phyloP scores from a whole-genome alignment of 345 rosid genomes.

The Populus ilicifolia region DNA sequence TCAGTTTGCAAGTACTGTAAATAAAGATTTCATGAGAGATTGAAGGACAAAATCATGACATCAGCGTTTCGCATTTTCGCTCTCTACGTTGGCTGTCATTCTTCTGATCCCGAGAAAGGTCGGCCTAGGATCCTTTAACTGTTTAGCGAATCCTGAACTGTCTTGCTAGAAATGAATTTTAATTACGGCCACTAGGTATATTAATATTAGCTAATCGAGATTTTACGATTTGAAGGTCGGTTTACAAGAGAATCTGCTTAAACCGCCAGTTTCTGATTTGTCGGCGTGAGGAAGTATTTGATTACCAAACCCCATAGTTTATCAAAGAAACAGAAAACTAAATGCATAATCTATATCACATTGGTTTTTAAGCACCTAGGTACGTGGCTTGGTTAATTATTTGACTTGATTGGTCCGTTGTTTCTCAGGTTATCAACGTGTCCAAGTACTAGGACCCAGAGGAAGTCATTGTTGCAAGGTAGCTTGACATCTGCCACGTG shows the following conservation, averaged over 20 bases:
- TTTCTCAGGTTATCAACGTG: not conserved
- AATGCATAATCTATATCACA: constrained; percentile 1
- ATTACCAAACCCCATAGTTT: not conserved
- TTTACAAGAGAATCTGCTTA: constrained; percentile 26
- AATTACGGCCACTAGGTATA: not conserved
- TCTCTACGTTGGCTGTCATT: constrained; percentile 53
- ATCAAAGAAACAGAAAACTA: not conserved
- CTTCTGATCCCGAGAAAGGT: constrained; percentile 46
- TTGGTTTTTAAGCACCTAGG: not conserved
- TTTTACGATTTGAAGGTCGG: constrained; percentile 33
- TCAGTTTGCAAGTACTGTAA: not conserved
- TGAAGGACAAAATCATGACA: not conserved
- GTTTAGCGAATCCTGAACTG: constrained; percentile 34
- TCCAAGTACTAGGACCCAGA: constrained; percentile 23
- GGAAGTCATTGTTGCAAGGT: constrained; percentile 8
- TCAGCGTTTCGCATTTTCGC: constrained; percentile 28
- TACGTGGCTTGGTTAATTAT: constrained; percentile 13
- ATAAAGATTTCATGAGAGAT: not conserved
- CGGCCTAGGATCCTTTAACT: constrained; percentile 37
- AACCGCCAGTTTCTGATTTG: constrained; percentile 47
- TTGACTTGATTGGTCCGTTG: constrained; percentile 28
- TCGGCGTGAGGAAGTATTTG: constrained; percentile 34
- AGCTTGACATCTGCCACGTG: constrained; percentile 36
- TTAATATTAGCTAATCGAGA: not conserved
- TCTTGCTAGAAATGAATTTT: not conserved